Base-by-base conservation (phyloP, 169 alveolate genomes). In the Blepharisma undulans region DNA sequence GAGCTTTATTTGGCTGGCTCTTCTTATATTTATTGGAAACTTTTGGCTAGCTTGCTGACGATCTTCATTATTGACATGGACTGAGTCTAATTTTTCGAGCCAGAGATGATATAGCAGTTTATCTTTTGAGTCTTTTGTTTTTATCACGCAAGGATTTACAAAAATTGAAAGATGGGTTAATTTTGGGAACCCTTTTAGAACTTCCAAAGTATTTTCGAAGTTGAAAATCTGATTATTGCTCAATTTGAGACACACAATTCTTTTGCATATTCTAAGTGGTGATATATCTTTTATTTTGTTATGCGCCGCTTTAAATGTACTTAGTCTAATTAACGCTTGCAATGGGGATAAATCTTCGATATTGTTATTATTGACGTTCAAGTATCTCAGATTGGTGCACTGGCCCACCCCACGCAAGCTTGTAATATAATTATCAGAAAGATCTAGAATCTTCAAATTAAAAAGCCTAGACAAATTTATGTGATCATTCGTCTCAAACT, bases 111-210 rank as follows among this genome's bases (percentile, higher is more conserved):
- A 48, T 12, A 82, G 48, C 25, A 82, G 10, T 33, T 82, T 82
- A 4, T 32, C 76, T 8, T 30, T 33, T 7, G 89, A 82, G 34
- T 82, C 34, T 82, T 33, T 33, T 21, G 77, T 60, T n/a, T 82
- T 82, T 14, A 32, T 14, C 22, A 82, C 22, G 77, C 89, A 82
- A n/a, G 72, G 89, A 30, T 82, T 82, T 14, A 30, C 10, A 48
- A 32, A 22, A 48, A 82, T 82, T 22, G 78, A 22, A 4, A 82
- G 34, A 30, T 22, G 25, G 12, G 33, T 82, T 3, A 82, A 30
- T 4, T 82, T 82, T 33, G 89, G 89, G 30, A 82, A 59, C 5
- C 76, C 34, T 36, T 82, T 82, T 21, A 82, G 22, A 30, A 59
- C 10, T 21, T 30, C 34, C 7, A 82, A n/a, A 36, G 89, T 82